Evolutionary conservation across 163 green algal genomes (phyloP), one percentile per base, ranked within the genome.

Genomic region (Scenedesmus sp.): DNA sequence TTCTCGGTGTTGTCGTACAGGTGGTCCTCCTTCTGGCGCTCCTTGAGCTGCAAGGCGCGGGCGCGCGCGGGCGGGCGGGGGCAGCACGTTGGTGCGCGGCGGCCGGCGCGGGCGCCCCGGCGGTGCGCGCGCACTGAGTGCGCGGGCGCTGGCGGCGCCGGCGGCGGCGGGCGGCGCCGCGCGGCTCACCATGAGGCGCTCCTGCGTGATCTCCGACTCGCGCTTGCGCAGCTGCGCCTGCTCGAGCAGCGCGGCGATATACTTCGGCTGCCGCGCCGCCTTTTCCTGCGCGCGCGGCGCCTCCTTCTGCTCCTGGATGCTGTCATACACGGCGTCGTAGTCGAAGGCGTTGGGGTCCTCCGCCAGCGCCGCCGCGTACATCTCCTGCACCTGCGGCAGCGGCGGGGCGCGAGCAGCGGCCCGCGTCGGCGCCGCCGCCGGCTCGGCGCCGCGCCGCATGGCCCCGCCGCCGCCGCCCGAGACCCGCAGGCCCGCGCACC

Each of bases 261-360:
- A 97, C 14, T 89, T 90, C 5, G 89, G 91, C 50, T 81, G 75
- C 66, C 88, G 89, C 11, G 85, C 82, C 22, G 88, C 26, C 81
- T 90, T 88, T 20, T 95, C 90, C 39, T 83, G 60, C 50, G 77
- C 67, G 67, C 88, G 89, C 18, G 88, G 87, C 58, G 71, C 70
- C 45, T 65, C 81, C 31, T 80, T 80, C 33, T 80, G 45, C 42
- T 80, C n/a, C 42, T 80, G 71, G 3, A 80, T 80, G 71, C 71
- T 80, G 26, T 80, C 71, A 39, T 80, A 80, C 1, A 72, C 63
- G 17, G 11, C 74, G 63, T 99, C 96, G 74, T 99, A 99, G 71
- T 98, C 95, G 65, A 98, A 99, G 3, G 95, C 91, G 5, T 84
- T 91, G 0, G 95, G 87, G 64, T 99, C 96, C 65, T 98, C 84